Evolutionary conservation across 495 filamentous ascomycete species (phyloP).

Genomic region (Xylaria cubensis): DNA sequence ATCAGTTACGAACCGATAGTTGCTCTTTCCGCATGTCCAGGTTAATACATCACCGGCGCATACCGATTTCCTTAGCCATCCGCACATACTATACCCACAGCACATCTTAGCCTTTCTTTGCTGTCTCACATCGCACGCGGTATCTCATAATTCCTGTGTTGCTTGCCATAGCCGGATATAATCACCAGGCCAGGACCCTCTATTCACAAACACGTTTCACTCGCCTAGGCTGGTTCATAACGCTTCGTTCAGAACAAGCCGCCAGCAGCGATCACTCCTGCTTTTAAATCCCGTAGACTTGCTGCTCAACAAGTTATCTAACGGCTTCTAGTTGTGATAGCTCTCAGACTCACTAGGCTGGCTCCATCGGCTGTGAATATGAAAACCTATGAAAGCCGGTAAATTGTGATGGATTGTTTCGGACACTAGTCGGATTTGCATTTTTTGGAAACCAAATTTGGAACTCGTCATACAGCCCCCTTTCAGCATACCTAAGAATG

Average conservation of each 20-base stretch:
- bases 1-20: conserved; percentile 26
- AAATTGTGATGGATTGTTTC: conserved; percentile 29
- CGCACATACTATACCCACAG: background rate
- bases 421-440: conserved; percentile 27
- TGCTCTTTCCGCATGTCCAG: conserved; percentile 19
- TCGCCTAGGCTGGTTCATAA: conserved; percentile 4
- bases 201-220: conserved; percentile 1
- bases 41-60: conserved; percentile 18
- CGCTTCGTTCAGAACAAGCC: background rate
- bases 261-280: conserved; percentile 12
- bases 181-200: background rate
- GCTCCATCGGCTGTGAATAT: conserved; percentile 22
- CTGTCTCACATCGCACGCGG: conserved; percentile 12
- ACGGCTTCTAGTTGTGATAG: conserved; percentile 15
- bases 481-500: conserved; percentile 36
- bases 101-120: conserved; percentile 7
- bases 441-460: conserved; percentile 12
- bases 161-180: background rate
- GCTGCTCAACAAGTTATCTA: conserved; percentile 4
- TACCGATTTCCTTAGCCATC: conserved; percentile 7
- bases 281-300: background rate
- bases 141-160: conserved; percentile 5
- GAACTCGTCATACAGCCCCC: background rate
- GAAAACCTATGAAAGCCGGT: conserved; percentile 7
- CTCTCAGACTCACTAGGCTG: background rate